phyloP scores from a whole-genome alignment of 352 stramenopile genomes.

The Pilasporangium apinafurcum region DNA sequence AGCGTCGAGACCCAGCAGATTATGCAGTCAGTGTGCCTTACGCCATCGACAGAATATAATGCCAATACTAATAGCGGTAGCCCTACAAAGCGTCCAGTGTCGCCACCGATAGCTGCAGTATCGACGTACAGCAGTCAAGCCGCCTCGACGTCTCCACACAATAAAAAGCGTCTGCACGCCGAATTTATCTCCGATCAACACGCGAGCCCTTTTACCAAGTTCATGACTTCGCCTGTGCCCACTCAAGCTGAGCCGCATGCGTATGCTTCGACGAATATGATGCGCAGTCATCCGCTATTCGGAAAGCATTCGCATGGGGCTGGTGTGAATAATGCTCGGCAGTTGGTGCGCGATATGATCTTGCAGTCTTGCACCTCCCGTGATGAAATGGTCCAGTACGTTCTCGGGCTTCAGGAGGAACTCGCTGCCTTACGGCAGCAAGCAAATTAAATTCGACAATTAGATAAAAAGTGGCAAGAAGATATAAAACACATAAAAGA shows the following conservation, averaged over 20 bases:
- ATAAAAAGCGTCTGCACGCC: constrained; percentile 34
- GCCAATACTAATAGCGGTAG: background rate
- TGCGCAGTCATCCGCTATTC: constrained; percentile 27
- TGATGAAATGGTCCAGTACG: constrained; percentile 51
- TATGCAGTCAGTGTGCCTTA: constrained; percentile 7
- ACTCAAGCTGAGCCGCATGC: background rate
- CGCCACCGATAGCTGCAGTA: constrained; percentile 20
- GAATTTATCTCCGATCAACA: constrained; percentile 12
- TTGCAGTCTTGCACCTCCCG: constrained; percentile 38
- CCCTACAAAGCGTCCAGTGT: constrained; percentile 18
- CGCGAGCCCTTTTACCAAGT: constrained; percentile 4
- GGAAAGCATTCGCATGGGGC: constrained; percentile 9
- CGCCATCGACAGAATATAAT: constrained; percentile 14
- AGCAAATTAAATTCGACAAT: constrained; percentile 1
- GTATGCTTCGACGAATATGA: constrained; percentile 1
- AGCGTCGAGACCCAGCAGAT: no score
- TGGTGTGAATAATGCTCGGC: constrained; percentile 26
- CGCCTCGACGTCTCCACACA: constrained; percentile 31
- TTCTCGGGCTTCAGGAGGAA: constrained; percentile 46
- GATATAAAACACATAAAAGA: background rate
- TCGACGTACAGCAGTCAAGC: constrained; percentile 36
- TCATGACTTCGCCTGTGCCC: constrained; percentile 1
- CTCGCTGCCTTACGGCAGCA: constrained; percentile 34
- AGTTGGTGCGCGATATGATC: constrained; percentile 41
- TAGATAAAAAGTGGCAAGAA: constrained; percentile 1